Percentiles rank a stretch among this genome's conserved stretches.
These are phyloP conservation scores for Globisporangium acanthophoron DNA, from an alignment of 352 stramenopile genomes.

Conservation along the genomic window DNA sequence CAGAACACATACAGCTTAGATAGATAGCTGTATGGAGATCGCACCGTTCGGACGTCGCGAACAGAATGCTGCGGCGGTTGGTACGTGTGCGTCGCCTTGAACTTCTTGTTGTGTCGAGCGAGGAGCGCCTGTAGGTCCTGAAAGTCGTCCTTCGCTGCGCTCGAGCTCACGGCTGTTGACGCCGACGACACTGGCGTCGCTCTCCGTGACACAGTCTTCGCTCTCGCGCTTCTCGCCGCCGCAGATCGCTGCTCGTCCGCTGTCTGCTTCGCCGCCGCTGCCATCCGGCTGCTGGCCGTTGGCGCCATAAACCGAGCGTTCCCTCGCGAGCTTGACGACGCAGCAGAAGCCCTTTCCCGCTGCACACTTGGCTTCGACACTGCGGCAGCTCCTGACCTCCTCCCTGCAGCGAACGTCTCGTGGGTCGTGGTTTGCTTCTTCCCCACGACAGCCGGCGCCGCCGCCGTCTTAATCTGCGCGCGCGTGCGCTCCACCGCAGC, in stretches of 20 bases:
- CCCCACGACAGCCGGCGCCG: background rate
- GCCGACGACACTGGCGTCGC: background rate
- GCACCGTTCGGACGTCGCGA: conserved; percentile 63
- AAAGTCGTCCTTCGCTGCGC: conserved; percentile 15
- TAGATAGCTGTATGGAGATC: background rate
- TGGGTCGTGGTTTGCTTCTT: background rate
- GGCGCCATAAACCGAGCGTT: conserved; percentile 12
- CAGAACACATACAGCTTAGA: background rate
- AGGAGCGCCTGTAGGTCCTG: conserved; percentile 49
- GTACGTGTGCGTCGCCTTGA: conserved; percentile 67
- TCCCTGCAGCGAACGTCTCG: background rate
- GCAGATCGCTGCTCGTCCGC: background rate
- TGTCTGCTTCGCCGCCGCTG: conserved; percentile 3
- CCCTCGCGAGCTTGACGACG: background rate
- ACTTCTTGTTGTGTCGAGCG: conserved; percentile 74
- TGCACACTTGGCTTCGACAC: background rate
- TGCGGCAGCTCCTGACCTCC: background rate
- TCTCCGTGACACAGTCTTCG: background rate
- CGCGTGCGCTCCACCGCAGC: conserved; percentile 1
- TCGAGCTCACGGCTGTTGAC: background rate
- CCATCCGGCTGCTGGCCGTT: conserved; percentile 13
- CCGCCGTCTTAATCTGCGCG: conserved; percentile 8
- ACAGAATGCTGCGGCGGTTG: conserved; percentile 75
- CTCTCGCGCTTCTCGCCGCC: background rate
- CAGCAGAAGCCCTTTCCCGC: background rate